Evolutionary conservation across 2,329 filamentous ascomycete species (phyloP).

Genomic region (Seiridium unicorne): DNA sequence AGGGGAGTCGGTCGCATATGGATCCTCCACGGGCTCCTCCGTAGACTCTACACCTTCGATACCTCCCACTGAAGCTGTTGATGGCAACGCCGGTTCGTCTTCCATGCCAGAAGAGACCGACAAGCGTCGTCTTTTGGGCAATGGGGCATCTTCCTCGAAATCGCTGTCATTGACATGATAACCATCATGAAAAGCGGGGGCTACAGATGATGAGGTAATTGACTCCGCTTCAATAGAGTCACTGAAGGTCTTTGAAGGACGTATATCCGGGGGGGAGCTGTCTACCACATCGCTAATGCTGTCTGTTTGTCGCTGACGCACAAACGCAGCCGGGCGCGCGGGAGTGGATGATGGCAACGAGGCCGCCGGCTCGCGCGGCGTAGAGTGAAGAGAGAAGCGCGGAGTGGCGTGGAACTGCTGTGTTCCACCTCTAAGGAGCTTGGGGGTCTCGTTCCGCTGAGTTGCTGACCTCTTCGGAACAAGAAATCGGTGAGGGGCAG

Average conservation of each 20-base stretch:
- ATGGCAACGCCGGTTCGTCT: conserved; percentile 10
- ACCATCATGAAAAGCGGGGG: background rate
- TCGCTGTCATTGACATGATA: conserved; percentile 1
- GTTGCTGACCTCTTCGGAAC: conserved; percentile 24
- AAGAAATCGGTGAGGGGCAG: conserved; percentile 29
- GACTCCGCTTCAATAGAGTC: conserved; percentile 10
- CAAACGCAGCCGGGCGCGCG: conserved; percentile 15
- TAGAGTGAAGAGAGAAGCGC: conserved; percentile 29
- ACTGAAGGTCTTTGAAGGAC: conserved; percentile 1
- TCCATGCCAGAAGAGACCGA: conserved; percentile 25
- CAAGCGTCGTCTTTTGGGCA: conserved; percentile 35
- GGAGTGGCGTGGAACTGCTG: conserved; percentile 31
- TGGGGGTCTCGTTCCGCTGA: conserved; percentile 22
- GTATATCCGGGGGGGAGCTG: conserved; percentile 24
- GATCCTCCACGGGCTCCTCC: background rate
- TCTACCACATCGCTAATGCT: conserved; percentile 21
- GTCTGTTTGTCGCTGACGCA: conserved; percentile 16
- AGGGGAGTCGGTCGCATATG: background rate
- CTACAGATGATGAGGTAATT: conserved; percentile 1
- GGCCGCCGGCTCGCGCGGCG: conserved; percentile 16
- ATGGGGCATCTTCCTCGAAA: conserved; percentile 10
- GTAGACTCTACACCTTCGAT: background rate
- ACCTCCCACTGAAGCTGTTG: background rate
- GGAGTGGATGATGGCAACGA: conserved; percentile 12
- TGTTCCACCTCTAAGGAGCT: conserved; percentile 17